phyloP scores from a whole-genome alignment of 2,329 filamentous ascomycete species.

The Phaeophleospora eucalypticola region DNA sequence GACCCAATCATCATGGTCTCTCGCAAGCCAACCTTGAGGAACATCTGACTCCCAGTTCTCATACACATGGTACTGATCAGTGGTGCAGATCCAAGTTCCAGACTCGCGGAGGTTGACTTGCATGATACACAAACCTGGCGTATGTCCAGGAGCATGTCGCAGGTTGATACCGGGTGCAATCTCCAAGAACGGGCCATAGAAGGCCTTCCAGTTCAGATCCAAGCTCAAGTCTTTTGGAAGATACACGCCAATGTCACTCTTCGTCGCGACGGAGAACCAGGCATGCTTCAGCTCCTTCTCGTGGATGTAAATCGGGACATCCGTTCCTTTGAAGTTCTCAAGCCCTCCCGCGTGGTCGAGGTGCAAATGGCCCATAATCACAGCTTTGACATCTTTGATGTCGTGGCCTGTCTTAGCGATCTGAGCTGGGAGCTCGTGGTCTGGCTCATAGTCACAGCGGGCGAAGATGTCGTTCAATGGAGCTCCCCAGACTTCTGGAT shows the following conservation, averaged over 20 bases:
- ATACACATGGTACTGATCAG: constrained; percentile 37
- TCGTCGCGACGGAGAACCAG: constrained; percentile 36
- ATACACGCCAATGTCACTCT: constrained; percentile 30
- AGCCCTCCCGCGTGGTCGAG: constrained; percentile 37
- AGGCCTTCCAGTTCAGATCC: constrained; percentile 36
- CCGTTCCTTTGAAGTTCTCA: constrained; percentile 33
- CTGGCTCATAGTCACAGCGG: constrained; percentile 25
- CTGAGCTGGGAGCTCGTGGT: constrained; percentile 20
- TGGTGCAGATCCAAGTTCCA: constrained; percentile 38
- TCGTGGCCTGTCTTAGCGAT: constrained; percentile 30
- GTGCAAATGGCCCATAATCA: constrained; percentile 37
- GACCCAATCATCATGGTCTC: constrained; percentile 37
- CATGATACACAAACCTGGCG: constrained; percentile 34
- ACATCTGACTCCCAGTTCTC: constrained; percentile 35
- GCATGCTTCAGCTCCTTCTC: constrained; percentile 38
- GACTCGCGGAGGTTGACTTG: constrained; percentile 35
- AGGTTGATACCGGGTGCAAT: constrained; percentile 34
- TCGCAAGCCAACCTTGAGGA: constrained; percentile 37
- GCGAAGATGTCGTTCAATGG: constrained; percentile 34
- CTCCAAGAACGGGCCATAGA: constrained; percentile 32
- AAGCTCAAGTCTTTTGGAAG: constrained; percentile 36
- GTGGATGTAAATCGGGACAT: constrained; percentile 36
- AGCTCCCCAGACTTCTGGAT: constrained; percentile 29
- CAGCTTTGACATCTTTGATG: constrained; percentile 35
- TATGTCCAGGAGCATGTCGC: constrained; percentile 36